phyloP scores from a whole-genome alignment of 768 basidiomycete species.

The Pholiota conissans region DNA sequence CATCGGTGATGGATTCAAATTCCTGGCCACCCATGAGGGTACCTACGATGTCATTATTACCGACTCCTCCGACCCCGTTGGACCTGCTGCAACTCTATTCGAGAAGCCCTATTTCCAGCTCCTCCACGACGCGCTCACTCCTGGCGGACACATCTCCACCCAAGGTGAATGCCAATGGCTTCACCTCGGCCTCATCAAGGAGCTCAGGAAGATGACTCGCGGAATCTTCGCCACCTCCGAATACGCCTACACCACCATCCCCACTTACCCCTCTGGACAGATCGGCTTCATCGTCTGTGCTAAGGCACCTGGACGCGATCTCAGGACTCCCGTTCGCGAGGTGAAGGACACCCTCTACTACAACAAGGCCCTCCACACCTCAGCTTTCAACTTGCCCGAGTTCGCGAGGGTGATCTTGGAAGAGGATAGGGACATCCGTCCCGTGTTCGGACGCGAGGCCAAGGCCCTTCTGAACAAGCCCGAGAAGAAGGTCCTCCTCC shows the following conservation, averaged over 20 bases:
- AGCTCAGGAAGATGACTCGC: constrained; percentile 67
- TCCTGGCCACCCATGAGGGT: constrained; percentile 82
- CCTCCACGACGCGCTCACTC: constrained; percentile 83
- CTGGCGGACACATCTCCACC: constrained; percentile 91
- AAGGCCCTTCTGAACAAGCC: constrained; percentile 42
- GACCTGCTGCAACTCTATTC: constrained; percentile 92
- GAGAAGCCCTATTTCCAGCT: constrained; percentile 97
- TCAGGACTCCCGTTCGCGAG: constrained; percentile 72
- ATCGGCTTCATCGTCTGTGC: constrained; percentile 94
- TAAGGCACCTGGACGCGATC: constrained; percentile 67
- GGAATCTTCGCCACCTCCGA: constrained; percentile 78
- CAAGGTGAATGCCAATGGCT: constrained; percentile 97
- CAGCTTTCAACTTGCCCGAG: constrained; percentile 91
- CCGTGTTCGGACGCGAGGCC: constrained; percentile 69
- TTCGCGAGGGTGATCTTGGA: constrained; percentile 78
- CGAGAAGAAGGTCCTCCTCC: constrained; percentile 74
- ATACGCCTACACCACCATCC: constrained; percentile 96
- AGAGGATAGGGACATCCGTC: constrained; percentile 69
- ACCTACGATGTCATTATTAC: constrained; percentile 98
- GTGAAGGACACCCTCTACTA: constrained; percentile 81
- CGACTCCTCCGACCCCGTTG: constrained; percentile 97
- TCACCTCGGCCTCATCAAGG: constrained; percentile 83
- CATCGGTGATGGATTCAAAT: constrained; percentile 97
- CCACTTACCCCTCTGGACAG: constrained; percentile 97
- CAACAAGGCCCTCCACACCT: constrained; percentile 74